These are phyloP conservation scores for Houttuynia cordata DNA, from an alignment of 164 flowering plant genomes.

Conservation along the genomic window DNA sequence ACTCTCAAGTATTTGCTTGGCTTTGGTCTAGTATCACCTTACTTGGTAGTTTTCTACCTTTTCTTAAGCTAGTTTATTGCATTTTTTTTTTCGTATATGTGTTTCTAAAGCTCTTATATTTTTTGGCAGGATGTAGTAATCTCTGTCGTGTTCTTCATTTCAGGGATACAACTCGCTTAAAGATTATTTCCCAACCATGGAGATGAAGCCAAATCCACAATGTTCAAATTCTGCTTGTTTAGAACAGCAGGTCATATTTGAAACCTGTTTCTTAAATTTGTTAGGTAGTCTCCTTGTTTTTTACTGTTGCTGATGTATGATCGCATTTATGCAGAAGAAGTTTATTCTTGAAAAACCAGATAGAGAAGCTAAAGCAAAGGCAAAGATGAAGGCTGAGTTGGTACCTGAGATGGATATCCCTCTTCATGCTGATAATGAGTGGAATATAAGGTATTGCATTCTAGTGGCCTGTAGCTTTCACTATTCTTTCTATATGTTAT, in stretches of 20 bases:
- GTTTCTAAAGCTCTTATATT: not conserved
- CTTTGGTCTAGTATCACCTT: conserved; percentile 88
- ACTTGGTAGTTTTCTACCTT: conserved; percentile 47
- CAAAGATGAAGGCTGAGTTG: conserved; percentile 75
- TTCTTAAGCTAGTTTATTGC: not conserved
- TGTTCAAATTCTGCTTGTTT: conserved; percentile 85
- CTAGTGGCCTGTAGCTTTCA: not conserved
- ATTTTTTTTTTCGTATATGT: not conserved
- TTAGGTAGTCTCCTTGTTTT: not conserved
- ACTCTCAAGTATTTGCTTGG: conserved; percentile 77
- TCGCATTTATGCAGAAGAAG: conserved; percentile 51
- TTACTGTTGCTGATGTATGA: conserved; percentile 16
- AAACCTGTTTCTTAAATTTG: not conserved
- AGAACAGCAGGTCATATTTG: conserved; percentile 61
- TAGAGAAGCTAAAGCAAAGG: conserved; percentile 81
- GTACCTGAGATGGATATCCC: conserved; percentile 28
- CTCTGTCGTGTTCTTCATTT: conserved; percentile 4
- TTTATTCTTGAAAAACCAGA: conserved; percentile 59
- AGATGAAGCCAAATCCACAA: conserved; percentile 94
- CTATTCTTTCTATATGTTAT: not conserved
- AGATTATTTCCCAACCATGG: conserved; percentile 96
- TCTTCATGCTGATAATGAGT: conserved; percentile 81
- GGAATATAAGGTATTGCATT: conserved; percentile 71
- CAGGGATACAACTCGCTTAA: conserved; percentile 96
- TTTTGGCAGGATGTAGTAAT: too few relatives aligned